Base-by-base conservation (phyloP, 1,284 basidiomycete genomes). In the Trametes polyzona region DNA sequence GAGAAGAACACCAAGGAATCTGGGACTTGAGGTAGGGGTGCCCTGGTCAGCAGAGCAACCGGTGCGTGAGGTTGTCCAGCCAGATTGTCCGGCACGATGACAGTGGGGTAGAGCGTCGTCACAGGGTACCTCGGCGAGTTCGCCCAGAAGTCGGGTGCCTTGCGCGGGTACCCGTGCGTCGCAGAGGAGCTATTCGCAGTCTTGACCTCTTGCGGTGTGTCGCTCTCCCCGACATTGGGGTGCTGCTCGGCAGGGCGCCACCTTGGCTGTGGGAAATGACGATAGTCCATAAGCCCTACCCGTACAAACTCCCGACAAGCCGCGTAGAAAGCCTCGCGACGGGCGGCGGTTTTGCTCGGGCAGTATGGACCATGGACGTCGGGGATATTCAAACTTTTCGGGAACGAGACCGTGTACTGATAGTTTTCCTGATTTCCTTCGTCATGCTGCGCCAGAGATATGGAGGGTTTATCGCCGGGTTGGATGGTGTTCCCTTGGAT, bases 101-200 rank as follows among this genome's bases (percentile, higher is more conserved):
- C 70, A 14, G 79, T 78, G 29, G 88, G 84, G 68, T 86, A 86
- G 32, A 88, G 71, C 10, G 68, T 61, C 27, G 67, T 39, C 37
- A 66, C 55, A 49, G 71, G 56, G 54, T 68, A 65, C 41, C 66
- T 63, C 14, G 69, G 48, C 17, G 73, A 69, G 66, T 82, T 80
- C 10, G 61, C 59, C 90, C 90, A 92, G 65, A 92, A 90, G 41
- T 77, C 72, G 10, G 90, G 83, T 32, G 68, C 70, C 66, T 83
- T 86, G 54, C 80, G 78, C 7, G 73, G 70, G 72, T 91, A 90
- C 40, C 64, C 62, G 30, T 65, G 65, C 2, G 66, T 66, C 10
- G 53, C 55, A 17, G 63, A n/a, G 0, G 69, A 65, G 4, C 64
- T 48, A 11, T 60, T 54, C 24, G 67, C 59, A 0, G 62, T 59